Conservation (phyloP, 164 flowering plant genomes). For the Nelumbo lutea region DNA sequence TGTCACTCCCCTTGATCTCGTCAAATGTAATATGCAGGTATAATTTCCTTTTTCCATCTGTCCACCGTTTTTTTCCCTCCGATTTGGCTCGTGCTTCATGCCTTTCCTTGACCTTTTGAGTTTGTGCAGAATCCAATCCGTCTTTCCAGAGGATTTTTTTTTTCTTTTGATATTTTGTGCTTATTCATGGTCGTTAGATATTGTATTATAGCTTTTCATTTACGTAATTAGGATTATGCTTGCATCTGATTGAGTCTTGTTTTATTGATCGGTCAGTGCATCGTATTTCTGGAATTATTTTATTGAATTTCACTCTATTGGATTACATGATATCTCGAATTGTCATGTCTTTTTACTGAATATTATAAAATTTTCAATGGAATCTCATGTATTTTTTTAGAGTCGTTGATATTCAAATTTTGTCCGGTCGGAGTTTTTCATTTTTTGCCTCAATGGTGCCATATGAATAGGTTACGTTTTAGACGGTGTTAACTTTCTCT, state of each 20-base stretch:
- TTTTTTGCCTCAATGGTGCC: too few species aligned
- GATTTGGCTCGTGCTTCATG: not conserved
- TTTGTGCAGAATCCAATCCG: not conserved
- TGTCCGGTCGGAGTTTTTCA: too few species aligned
- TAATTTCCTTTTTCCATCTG: not conserved
- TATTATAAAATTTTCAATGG: too few species aligned
- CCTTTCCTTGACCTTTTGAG: not conserved
- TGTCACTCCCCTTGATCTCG: slow-evolving; percentile 72
- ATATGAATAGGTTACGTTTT: too few species aligned
- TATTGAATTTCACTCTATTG: too few species aligned
- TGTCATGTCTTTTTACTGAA: too few species aligned
- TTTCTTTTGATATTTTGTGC: not conserved
- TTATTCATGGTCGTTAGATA: not conserved
- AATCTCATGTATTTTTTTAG: too few species aligned
- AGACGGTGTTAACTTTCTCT: too few species aligned
- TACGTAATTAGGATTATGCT: not conserved
- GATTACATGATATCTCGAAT: too few species aligned
- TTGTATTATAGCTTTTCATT: not conserved
- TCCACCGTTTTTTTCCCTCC: not conserved
- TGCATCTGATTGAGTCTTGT: not conserved
- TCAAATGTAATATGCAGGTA: slow-evolving; percentile 84
- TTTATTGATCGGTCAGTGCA: not conserved
- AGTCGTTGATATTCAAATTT: too few species aligned
- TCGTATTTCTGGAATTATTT: too few species aligned
- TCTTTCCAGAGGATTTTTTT: too few species aligned